Percentiles rank a stretch among this genome's conserved stretches.
Evolutionary conservation across 2,329 filamentous ascomycete genomes (phyloP).

Genomic region (Fusarium beomiforme): DNA sequence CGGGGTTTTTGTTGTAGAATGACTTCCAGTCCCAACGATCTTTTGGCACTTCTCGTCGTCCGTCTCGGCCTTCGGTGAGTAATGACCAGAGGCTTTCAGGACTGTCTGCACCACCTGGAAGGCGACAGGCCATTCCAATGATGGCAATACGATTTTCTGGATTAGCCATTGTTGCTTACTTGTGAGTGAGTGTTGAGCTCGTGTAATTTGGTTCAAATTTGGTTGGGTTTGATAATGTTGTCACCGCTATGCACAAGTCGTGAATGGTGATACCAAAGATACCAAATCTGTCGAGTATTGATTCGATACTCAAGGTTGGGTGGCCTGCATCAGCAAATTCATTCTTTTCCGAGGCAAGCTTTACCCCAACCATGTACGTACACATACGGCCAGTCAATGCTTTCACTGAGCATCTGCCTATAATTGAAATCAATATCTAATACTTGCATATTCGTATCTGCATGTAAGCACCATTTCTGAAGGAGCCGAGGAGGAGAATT

Average conservation of each 20-base stretch:
- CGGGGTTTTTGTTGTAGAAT: conserved; percentile 4
- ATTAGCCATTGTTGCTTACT: background rate
- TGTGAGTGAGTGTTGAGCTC: background rate
- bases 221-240: background rate
- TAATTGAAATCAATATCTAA: background rate
- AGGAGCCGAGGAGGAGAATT: too few species aligned
- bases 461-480: background rate
- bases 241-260: too few species aligned
- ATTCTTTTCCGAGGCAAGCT: too few species aligned
- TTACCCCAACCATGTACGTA: too few species aligned
- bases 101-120: background rate
- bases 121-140: conserved; percentile 3
- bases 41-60: background rate
- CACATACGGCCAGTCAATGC: too few species aligned
- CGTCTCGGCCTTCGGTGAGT: background rate
- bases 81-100: background rate
- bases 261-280: too few species aligned
- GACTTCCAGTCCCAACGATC: background rate
- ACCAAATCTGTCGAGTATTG: too few species aligned
- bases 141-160: background rate
- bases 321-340: too few species aligned
- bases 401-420: too few species aligned
- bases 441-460: background rate
- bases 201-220: background rate
- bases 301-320: too few species aligned